These are phyloP conservation scores for Colletotrichum gloeosporioides DNA, from an alignment of 2,329 filamentous ascomycete species.

Conservation along the genomic window DNA sequence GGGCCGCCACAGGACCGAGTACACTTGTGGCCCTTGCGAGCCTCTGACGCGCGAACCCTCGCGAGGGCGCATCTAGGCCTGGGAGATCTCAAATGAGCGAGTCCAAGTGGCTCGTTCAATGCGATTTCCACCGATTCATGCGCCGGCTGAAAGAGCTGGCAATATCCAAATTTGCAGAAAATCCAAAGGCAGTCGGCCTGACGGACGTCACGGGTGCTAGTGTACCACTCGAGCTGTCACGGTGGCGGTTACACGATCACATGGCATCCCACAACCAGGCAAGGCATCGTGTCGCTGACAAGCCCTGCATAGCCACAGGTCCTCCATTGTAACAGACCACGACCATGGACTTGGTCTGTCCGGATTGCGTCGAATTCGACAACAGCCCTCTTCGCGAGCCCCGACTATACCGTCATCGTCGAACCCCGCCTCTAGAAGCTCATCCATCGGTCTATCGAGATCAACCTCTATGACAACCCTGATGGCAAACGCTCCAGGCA, in stretches of 20 bases:
- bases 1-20: not conserved
- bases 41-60: not conserved
- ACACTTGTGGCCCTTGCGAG: not conserved
- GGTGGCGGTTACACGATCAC: slow-evolving; percentile 14
- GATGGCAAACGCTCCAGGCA: slow-evolving; percentile 60
- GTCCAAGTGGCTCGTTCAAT: not conserved
- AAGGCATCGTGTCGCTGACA: slow-evolving; percentile 17
- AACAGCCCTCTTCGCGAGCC: slow-evolving; percentile 73
- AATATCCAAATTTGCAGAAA: not conserved
- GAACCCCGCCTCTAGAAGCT: slow-evolving; percentile 65
- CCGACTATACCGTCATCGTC: slow-evolving; percentile 70
- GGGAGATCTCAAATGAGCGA: not conserved
- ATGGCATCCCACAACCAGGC: slow-evolving; percentile 10
- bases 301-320: slow-evolving; percentile 54
- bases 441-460: slow-evolving; percentile 64
- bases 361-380: slow-evolving; percentile 91
- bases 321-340: slow-evolving; percentile 82
- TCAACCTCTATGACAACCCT: slow-evolving; percentile 76
- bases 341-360: slow-evolving; percentile 87
- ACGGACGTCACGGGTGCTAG: slow-evolving; percentile 14
- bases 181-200: not conserved
- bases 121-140: not conserved
- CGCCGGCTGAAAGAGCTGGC: not conserved
- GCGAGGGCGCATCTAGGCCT: not conserved
- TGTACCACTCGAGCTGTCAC: slow-evolving; percentile 5